Base-by-base conservation (phyloP, 306 rosid species). In the Quercus gilva region DNA sequence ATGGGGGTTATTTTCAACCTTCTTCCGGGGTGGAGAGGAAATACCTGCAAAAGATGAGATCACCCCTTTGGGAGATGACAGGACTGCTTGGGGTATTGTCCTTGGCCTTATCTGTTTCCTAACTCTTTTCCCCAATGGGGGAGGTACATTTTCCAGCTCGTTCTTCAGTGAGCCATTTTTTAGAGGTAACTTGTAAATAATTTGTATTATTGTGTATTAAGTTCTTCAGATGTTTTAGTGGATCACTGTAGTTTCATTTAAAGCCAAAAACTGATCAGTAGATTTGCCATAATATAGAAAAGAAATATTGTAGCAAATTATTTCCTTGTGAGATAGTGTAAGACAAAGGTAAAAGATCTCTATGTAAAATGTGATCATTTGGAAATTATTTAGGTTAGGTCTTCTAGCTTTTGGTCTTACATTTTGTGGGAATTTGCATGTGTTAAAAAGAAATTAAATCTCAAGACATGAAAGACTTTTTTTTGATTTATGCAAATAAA, bases 1-100 rank as follows among this genome's bases (percentile, higher is more conserved):
- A 53, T 94, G 98, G 98, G 98, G 98, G 14, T 83, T 94, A 78
- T 94, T 92, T 56, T 94, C 97, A 56, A 92, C 97, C 26, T 94
- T 94, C 87, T 91, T 94, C 65, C 84, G 98, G 19, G 98, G 97
- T 0, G 97, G 97, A 13, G 98, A 94, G 74, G 98, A 94, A 84
- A 69, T 91, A 18, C 98, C 98, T 0, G 94, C 97, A 14, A 88
- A 86, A 76, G 98, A 94, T 15, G 98, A 94, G 85, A 89, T 92
- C 79, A 88, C 91, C 5, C 91, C 93, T 23, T 61, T 94, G 37
- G 98, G 93, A 18, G 97, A 91, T 37, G 89, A 84, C 74, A 86
- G 97, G 82, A 86, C 73, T 74, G 92, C 94, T 15, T 94, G 98
- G 97, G 97, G 98, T 9, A n/a, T 91, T 33, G 90, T 94, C 55